Base-by-base conservation (phyloP, 805 yeast species). In the Cephaloascus albidus region DNA sequence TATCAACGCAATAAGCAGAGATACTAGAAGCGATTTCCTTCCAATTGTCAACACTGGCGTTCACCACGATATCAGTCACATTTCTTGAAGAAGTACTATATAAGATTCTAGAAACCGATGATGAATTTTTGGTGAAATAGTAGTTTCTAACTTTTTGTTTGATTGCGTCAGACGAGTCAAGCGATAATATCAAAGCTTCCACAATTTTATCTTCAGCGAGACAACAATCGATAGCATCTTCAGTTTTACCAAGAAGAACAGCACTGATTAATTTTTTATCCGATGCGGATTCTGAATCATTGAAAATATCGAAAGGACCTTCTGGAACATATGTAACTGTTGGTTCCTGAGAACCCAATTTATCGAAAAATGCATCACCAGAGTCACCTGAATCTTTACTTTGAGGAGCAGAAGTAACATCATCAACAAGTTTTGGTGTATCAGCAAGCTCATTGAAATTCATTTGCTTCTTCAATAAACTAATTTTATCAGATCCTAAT, bases 121-220 rank as follows among this genome's bases (percentile, higher is more conserved):
- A 64, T 17, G 76, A 77, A 45, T 73, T 65, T 48, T 77, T 74
- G 28, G 69, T 52, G 60, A 88, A 83, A 57, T 81, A 93, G 15
- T 82, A 81, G 51, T 75, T 71, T 51, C 74, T 78, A 3, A 82
- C 96, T 48, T 77, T 76, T 39, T 74, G 69, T 48, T 84, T 83
- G 54, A 81, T 65, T 16, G 50, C 51, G 16, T 74, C 78, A 15
- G 78, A 58, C 3, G 81, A 85, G 50, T 78, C 77, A 51, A 84
- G 61, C 0, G 97, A 85, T 43, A 93, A 70, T 20, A 89, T 65
- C 48, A 89, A 70, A 3, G 97, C 96, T 55, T 93, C 97, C 18
- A 74, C 58, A 18, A 87, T 59, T 43, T 74, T 72, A 38, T 74
- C 82, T 28, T 75, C 72, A 35, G 76, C 68, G 43, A 93, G 61